Base-by-base conservation (phyloP, 2,329 filamentous ascomycete species). In the Graphilbum sp. region DNA sequence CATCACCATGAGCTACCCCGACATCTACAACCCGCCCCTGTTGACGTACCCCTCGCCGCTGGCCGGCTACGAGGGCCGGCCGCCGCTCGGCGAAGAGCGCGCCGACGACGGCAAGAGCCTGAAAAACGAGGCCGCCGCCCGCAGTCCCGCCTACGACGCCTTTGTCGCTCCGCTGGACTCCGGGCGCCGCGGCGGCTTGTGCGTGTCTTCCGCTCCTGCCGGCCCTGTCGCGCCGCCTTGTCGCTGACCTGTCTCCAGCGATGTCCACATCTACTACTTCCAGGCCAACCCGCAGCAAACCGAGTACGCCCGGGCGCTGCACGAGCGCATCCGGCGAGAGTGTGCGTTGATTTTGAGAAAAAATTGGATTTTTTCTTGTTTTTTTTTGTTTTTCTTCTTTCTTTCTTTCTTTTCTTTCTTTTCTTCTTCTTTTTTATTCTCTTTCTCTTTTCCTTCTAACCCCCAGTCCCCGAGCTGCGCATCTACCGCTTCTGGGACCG, bases 191-290 rank as follows among this genome's bases (percentile, higher is more conserved):
- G 82, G 81, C 29, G 86, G 76, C 11, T 94, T 94, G 71, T 75
- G 44, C 54, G 67, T 35, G 18, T 13, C 5, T 12, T n/a, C n/a
- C n/a, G n/a, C n/a, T n/a, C n/a, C n/a, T n/a, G n/a, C n/a, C n/a
- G n/a, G n/a, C n/a, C n/a, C n/a, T n/a, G 52, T 2, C 66, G 73
- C 6, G 82, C 81, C 29, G 86, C 75, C 11, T 94, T 94, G 71
- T 75, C n/a, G n/a, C n/a, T n/a, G n/a, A 45, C 54, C 67, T 35
- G 18, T 13, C 5, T 12, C 3, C 38, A 75, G 70, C 46, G 86
- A 94, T 52, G 59, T 92, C 15, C 86, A 94, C 56, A 76, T 94
- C 49, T 94, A 94, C 59, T 83, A 85, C 56, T 72, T 76, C 45
- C 72, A 76, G 50, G 66, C 61, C 33, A 78, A 78, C 43, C 54